Percentiles rank a stretch among this genome's conserved stretches.
Conservation (phyloP, 2,329 filamentous ascomycete species). For the Phialocephala sp. region DNA sequence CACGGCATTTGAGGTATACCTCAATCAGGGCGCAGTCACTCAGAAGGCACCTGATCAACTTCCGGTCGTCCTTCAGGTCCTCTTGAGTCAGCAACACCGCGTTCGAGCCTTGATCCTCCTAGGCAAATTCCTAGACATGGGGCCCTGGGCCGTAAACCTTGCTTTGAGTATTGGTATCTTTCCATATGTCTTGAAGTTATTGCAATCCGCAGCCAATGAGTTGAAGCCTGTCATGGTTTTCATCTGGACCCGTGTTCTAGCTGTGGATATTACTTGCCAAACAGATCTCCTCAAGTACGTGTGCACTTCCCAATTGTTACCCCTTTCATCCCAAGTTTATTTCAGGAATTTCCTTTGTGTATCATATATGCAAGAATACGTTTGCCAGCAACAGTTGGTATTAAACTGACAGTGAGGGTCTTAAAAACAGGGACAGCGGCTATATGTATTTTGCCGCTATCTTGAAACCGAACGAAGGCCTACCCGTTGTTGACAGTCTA, state of each 20-base stretch:
- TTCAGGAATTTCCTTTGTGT: neutral
- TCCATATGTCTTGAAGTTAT: slow-evolving; percentile 94
- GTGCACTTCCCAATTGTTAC: neutral
- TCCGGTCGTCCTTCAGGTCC: slow-evolving; percentile 92
- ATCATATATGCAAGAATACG: neutral
- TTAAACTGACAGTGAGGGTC: slow-evolving; percentile 11
- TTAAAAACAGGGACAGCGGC: slow-evolving; percentile 70
- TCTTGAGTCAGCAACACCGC: slow-evolving; percentile 93
- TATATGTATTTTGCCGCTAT: slow-evolving; percentile 97
- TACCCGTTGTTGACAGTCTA: slow-evolving; percentile 85
- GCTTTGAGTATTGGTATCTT: slow-evolving; percentile 98
- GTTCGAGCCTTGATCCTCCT: slow-evolving; percentile 89
- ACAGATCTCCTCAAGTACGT: slow-evolving; percentile 79
- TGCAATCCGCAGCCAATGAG: slow-evolving; percentile 93
- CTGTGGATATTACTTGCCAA: slow-evolving; percentile 93
- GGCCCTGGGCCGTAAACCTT: slow-evolving; percentile 98
- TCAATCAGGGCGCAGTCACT: slow-evolving; percentile 81
- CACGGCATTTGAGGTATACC: slow-evolving; percentile 95
- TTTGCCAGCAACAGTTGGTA: neutral
- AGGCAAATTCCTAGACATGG: slow-evolving; percentile 91
- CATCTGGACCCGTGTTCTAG: slow-evolving; percentile 95
- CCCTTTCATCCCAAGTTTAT: neutral
- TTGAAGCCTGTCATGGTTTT: slow-evolving; percentile 99
- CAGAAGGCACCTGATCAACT: slow-evolving; percentile 92
- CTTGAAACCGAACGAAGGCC: slow-evolving; percentile 79